Percentiles rank a stretch among this genome's conserved stretches.
phyloP scores from a whole-genome alignment of 805 yeast genomes.

The fission yeast (Schizosaccharomyces pombe) region DNA sequence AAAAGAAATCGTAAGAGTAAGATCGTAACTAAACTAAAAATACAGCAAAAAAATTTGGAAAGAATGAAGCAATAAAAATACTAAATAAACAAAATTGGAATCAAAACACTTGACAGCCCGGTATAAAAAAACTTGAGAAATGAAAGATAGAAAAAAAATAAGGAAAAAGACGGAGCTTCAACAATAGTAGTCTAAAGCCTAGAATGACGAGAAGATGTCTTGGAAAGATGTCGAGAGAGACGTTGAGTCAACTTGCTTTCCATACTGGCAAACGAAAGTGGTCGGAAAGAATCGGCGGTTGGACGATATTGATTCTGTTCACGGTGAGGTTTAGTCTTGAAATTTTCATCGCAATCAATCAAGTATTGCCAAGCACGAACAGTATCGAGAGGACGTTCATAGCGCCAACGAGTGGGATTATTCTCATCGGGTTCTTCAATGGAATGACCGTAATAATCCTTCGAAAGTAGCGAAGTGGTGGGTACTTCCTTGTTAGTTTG shows the following conservation, averaged over 20 bases:
- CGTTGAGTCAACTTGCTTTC: neutral
- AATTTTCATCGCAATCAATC: neutral
- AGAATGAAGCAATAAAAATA: neutral
- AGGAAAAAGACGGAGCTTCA: neutral
- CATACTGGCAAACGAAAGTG: neutral
- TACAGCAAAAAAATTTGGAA: neutral
- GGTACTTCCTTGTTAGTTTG: neutral
- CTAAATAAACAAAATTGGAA: too few species aligned
- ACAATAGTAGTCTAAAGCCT: neutral
- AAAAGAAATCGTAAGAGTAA: neutral
- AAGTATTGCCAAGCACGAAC: slow-evolving; percentile 18
- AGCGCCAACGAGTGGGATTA: slow-evolving; percentile 79
- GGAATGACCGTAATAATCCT: slow-evolving; percentile 66
- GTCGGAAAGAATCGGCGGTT: neutral
- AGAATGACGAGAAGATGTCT: neutral
- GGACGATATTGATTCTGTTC: neutral
- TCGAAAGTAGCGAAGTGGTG: neutral
- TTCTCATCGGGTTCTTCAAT: slow-evolving; percentile 65
- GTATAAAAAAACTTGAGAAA: too few species aligned
- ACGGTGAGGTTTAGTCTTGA: neutral
- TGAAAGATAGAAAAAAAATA: neutral
- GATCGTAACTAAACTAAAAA: neutral
- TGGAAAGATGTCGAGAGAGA: neutral
- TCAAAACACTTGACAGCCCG: too few species aligned
- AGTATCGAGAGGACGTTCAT: slow-evolving; percentile 92